Evolutionary conservation across 1,139 yeast species (phyloP).

Genomic region (Scheffersomyces titani): DNA sequence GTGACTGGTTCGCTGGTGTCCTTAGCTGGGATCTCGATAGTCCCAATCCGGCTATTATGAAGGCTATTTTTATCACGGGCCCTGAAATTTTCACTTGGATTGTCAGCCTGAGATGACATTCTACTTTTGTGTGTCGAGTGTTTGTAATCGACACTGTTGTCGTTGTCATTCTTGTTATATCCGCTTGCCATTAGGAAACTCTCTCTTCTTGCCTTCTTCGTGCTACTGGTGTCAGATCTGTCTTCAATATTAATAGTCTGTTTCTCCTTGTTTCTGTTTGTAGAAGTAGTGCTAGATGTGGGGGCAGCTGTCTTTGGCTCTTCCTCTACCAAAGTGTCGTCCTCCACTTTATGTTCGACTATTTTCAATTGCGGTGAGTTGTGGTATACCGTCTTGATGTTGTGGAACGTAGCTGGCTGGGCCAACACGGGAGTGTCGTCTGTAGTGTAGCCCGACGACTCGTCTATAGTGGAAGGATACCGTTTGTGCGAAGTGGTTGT

Average conservation of each 20-base stretch:
- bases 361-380: constrained; percentile 6
- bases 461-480: constrained; percentile 19
- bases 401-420: constrained; percentile 26
- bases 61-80: neutral
- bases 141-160: neutral
- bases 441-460: constrained; percentile 15
- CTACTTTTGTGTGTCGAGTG: neutral
- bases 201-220: neutral
- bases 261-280: neutral
- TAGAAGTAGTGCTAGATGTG: neutral
- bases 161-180: neutral
- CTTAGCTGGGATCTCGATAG: neutral
- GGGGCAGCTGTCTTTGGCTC: constrained; percentile 2
- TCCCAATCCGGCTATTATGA: neutral
- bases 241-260: neutral
- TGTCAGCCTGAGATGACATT: neutral
- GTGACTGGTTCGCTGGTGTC: neutral
- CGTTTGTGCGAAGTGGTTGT: constrained; percentile 5
- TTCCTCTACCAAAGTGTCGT: constrained; percentile 26
- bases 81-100: neutral
- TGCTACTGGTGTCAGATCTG: neutral
- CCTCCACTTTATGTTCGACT: constrained; percentile 17
- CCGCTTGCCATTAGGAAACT: neutral
- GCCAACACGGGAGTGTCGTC: constrained; percentile 27
- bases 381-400: constrained; percentile 6